phyloP scores from a whole-genome alignment of 2,329 filamentous ascomycete species.

The Stachybotrys elegans region DNA sequence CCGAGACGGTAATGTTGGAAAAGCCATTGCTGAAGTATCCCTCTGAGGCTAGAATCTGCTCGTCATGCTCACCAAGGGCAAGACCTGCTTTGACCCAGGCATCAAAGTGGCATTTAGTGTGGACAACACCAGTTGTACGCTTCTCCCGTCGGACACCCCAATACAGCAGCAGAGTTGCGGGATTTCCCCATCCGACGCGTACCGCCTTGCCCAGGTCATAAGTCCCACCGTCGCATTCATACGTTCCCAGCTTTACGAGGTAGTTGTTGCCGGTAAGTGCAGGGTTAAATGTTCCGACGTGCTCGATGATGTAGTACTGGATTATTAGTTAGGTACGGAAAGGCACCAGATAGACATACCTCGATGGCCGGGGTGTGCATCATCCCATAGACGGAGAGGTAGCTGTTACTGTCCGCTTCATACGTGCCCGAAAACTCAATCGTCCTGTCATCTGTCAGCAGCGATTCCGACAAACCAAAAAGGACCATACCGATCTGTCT shows the following conservation, averaged over 20 bases:
- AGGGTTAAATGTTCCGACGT: not conserved
- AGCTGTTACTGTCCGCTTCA: not conserved
- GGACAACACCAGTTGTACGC: not conserved
- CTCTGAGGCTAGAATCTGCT: not conserved
- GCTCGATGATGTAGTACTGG: not conserved
- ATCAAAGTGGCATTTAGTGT: not conserved
- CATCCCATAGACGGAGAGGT: not conserved
- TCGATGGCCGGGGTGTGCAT: not conserved
- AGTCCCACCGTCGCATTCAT: not conserved
- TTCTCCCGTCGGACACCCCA: not conserved
- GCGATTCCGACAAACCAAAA: not conserved
- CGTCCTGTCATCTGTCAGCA: not conserved
- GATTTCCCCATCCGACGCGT: not conserved
- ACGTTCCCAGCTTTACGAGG: not conserved
- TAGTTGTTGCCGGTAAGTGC: not conserved
- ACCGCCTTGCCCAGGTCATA: not conserved
- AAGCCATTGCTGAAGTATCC: not conserved
- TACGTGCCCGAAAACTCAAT: not conserved
- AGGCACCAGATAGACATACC: not conserved
- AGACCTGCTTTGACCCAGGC: not conserved
- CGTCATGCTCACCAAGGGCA: not conserved
- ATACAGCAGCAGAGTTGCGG: not conserved
- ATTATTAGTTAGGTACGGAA: not conserved
- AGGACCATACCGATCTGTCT: not conserved
- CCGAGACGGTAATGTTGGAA: not conserved